A percentile compares a stretch with the other conserved stretches of the same genome.
Conservation (phyloP, 495 filamentous ascomycete genomes). For the Lentithecium fluviatile region DNA sequence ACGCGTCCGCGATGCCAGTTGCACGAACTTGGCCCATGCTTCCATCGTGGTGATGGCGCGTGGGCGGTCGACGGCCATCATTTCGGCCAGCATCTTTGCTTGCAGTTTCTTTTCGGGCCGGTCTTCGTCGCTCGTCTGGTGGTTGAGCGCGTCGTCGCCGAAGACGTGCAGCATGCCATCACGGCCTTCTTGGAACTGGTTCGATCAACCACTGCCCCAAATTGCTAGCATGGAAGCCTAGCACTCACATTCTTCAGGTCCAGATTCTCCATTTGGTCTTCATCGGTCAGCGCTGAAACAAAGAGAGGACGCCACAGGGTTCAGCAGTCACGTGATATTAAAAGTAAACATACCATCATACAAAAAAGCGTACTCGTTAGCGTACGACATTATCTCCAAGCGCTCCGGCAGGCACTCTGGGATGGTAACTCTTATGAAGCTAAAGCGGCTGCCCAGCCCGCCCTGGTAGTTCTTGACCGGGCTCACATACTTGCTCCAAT, state of each 20-base stretch:
- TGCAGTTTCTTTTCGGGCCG: slow-evolving; percentile 11
- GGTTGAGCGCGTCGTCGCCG: slow-evolving; percentile 2
- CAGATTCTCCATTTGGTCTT: slow-evolving; percentile 18
- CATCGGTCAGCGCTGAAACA: too few relatives aligned
- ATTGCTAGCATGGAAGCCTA: not conserved
- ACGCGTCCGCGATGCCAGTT: not conserved
- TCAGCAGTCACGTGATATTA: too few relatives aligned
- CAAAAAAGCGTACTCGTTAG: slow-evolving; percentile 48
- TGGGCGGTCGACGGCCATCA: slow-evolving; percentile 7
- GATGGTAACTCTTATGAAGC: slow-evolving; percentile 33
- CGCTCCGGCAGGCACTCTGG: slow-evolving; percentile 48
- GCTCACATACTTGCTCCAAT: slow-evolving; percentile 40
- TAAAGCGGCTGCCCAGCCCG: slow-evolving; percentile 33
- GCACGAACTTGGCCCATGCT: slow-evolving; percentile 16
- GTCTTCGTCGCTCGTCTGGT: not conserved
- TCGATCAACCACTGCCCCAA: not conserved
- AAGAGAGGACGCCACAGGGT: too few relatives aligned
- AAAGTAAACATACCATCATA: slow-evolving; percentile 47
- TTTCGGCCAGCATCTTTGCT: slow-evolving; percentile 1
- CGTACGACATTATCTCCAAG: slow-evolving; percentile 47
- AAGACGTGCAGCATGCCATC: slow-evolving; percentile 5
- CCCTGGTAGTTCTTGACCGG: slow-evolving; percentile 35
- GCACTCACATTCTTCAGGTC: not conserved
- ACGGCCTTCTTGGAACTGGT: slow-evolving; percentile 1
- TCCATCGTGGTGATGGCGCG: slow-evolving; percentile 2